These are phyloP conservation scores for Kodamaea plutei DNA, from an alignment of 1,139 yeast species.

Conservation along the genomic window DNA sequence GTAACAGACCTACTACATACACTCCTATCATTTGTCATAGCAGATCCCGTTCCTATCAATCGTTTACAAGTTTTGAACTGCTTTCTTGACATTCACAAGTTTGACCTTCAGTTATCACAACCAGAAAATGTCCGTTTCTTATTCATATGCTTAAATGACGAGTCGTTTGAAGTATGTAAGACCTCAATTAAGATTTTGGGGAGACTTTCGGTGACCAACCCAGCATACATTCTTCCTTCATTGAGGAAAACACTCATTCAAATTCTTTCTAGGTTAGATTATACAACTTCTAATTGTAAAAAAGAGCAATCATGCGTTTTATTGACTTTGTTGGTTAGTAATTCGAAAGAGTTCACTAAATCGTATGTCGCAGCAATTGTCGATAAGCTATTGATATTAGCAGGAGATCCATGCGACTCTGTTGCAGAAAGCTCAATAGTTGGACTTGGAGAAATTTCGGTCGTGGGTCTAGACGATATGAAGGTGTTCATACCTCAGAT, in stretches of 20 bases:
- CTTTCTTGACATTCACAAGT: constrained; percentile 55
- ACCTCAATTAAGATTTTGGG: constrained; percentile 81
- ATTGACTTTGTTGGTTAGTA: constrained; percentile 67
- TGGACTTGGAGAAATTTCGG: constrained; percentile 84
- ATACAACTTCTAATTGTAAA: constrained; percentile 67
- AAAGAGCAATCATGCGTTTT: constrained; percentile 86
- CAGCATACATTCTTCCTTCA: constrained; percentile 94
- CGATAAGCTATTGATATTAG: constrained; percentile 74
- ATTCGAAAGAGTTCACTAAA: constrained; percentile 74
- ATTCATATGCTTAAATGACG: constrained; percentile 90
- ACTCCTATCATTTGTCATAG: constrained; percentile 77
- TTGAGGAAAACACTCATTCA: constrained; percentile 83
- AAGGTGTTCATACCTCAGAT: constrained; percentile 65
- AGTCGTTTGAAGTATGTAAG: constrained; percentile 74
- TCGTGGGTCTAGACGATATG: constrained; percentile 85
- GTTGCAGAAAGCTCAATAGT: constrained; percentile 83
- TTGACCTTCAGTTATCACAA: constrained; percentile 91
- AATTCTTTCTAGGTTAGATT: constrained; percentile 77
- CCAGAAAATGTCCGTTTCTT: constrained; percentile 83
- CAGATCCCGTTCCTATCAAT: constrained; percentile 86
- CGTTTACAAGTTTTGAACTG: constrained; percentile 74
- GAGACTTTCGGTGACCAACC: constrained; percentile 77
- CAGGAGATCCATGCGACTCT: constrained; percentile 66
- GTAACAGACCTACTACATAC: constrained; percentile 83
- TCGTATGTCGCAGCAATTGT: constrained; percentile 90